A percentile compares a stretch with the other conserved stretches of the same genome.
phyloP scores from a whole-genome alignment of 2,329 filamentous ascomycete species.

The Arthrobotrys musiformis region DNA sequence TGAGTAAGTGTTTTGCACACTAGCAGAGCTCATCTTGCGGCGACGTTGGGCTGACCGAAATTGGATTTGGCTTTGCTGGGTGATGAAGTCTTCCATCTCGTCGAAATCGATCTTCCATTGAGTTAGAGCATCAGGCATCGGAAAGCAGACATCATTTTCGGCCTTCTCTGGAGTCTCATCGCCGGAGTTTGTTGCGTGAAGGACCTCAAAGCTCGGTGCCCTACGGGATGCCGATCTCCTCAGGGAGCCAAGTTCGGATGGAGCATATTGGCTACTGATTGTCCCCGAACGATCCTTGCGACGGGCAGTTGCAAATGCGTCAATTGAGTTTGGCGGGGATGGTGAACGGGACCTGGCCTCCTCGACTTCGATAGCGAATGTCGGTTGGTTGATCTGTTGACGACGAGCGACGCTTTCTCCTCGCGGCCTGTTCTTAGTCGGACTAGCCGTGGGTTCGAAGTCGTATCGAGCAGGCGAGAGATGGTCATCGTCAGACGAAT shows the following conservation, averaged over 20 bases:
- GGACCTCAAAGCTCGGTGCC: slow-evolving; percentile 61
- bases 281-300: slow-evolving; percentile 77
- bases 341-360: slow-evolving; percentile 70
- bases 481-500: slow-evolving; percentile 56
- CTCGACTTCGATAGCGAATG: slow-evolving; percentile 59
- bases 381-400: slow-evolving; percentile 63
- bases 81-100: slow-evolving; percentile 90
- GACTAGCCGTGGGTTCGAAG: slow-evolving; percentile 81
- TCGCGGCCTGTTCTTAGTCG: slow-evolving; percentile 81
- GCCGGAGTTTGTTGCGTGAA: slow-evolving; percentile 69
- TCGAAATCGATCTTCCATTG: slow-evolving; percentile 89
- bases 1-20: slow-evolving; percentile 51
- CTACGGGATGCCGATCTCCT: slow-evolving; percentile 58
- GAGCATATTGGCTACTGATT: slow-evolving; percentile 69
- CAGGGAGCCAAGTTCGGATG: slow-evolving; percentile 65
- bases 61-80: slow-evolving; percentile 63
- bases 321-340: slow-evolving; percentile 95
- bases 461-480: slow-evolving; percentile 67
- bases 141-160: slow-evolving; percentile 90
- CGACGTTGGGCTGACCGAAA: slow-evolving; percentile 55
- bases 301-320: slow-evolving; percentile 82
- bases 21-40: slow-evolving; percentile 58
- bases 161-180: slow-evolving; percentile 75
- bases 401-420: slow-evolving; percentile 73
- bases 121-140: slow-evolving; percentile 78